Base-by-base conservation (phyloP, 2,329 filamentous ascomycete species). In the Fulvia fulva region DNA sequence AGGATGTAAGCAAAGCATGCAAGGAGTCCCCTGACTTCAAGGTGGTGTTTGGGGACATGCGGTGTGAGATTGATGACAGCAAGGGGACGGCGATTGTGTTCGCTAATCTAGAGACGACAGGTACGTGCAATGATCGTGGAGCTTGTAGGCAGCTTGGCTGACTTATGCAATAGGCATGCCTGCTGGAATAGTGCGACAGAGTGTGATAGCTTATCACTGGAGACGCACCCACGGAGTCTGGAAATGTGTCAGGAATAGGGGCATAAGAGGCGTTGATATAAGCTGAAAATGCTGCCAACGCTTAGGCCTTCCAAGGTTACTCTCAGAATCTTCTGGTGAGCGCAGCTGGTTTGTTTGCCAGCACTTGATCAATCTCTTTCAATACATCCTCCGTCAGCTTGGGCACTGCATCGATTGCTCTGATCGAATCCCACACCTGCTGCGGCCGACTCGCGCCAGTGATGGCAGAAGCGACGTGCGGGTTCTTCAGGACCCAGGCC, bases 391-490 rank as follows among this genome's bases (percentile, higher is more conserved):
- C 44, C n/a, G 44, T 47, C 21, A 47, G 25, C 44, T 47, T 47
- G 11, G 44, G 44, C 19, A 47, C 44, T 26, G 44, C 21, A n/a
- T 47, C 44, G 11, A 47, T 47, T 19, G 44, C 44, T 21, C 25
- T 47, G 44, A 47, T 26, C 44, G 44, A 47, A 47, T 47, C 44
- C 44, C 44, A 47, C 25, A 47, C 44, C 25, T 47, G 44, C 44
- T 47, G 4, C 25, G 44, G 44, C 44, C 44, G 44, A 47, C 44
- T 47, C 8, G 44, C 44, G 11, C 44, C 44, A n/a, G 44, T 47
- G n/a, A 47, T 47, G n/a, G 44, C 44, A 47, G 22, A 25, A 25
- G 44, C 44, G 11, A 47, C 44, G 25, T 47, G 44, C 22, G 44
- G 44, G 21, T 47, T 47, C 44, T 47, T 47, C 44, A 47, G 19